A percentile compares a stretch with the other conserved stretches of the same genome.
Conservation (phyloP, 768 basidiomycete species). For the Polyporus arcularius region DNA sequence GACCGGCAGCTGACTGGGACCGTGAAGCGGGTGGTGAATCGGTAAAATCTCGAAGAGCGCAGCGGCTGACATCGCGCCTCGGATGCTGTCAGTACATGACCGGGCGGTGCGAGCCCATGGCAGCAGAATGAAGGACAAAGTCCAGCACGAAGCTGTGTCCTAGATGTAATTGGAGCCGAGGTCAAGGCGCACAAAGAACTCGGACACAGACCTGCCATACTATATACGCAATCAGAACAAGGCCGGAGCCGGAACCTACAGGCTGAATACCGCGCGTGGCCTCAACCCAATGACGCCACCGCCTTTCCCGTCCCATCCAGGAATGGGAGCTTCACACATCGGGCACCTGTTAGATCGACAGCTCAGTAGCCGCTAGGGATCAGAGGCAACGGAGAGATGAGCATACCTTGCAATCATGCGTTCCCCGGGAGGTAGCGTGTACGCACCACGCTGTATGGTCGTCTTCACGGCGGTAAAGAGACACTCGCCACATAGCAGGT, state of each 20-base stretch:
- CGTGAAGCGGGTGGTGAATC: too few relatives aligned
- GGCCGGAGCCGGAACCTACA: slow-evolving; percentile 3
- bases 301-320: slow-evolving; percentile 31
- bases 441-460: slow-evolving; percentile 48
- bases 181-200: background rate
- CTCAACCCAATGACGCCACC: slow-evolving; percentile 31
- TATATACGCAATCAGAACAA: background rate
- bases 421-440: slow-evolving; percentile 22
- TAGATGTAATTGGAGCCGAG: background rate
- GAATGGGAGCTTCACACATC: slow-evolving; percentile 29
- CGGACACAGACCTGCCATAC: background rate
- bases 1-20: too few relatives aligned
- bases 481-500: slow-evolving; percentile 76
- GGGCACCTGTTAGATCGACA: slow-evolving; percentile 24
- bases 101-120: too few relatives aligned
- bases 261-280: slow-evolving; percentile 23
- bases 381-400: background rate
- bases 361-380: background rate
- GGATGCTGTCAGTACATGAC: too few relatives aligned
- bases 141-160: background rate
- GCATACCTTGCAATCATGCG: slow-evolving; percentile 24
- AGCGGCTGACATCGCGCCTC: too few relatives aligned
- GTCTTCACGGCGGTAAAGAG: slow-evolving; percentile 73
- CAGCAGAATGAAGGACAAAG: too few relatives aligned
- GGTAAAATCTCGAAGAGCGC: too few relatives aligned